Evolutionary conservation across 176 grass and related monocot species (phyloP).

Genomic region (Chrysopogon serrulatus): DNA sequence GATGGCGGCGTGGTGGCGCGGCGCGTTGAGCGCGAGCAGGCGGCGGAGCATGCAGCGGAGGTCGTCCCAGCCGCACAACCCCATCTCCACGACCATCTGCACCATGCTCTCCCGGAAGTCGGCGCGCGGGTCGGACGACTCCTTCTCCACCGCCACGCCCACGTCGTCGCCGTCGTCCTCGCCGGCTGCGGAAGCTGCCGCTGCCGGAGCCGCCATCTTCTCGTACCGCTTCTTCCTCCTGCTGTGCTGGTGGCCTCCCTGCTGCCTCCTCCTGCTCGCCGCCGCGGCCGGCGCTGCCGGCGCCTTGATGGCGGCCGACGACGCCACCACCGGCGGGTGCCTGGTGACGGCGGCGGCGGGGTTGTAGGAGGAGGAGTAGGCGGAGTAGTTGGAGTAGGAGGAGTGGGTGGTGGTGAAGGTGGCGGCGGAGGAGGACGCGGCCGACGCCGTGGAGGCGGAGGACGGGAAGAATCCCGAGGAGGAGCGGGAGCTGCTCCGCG

Average conservation of each 20-base stretch:
- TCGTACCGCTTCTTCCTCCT: slow-evolving; percentile 14
- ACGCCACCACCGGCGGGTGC: background rate
- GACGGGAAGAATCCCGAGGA: slow-evolving; percentile 22
- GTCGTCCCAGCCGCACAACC: slow-evolving; percentile 75
- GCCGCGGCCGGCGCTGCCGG: background rate
- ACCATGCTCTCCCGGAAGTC: too few species aligned
- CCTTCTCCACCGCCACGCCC: slow-evolving; percentile 77
- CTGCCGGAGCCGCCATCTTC: background rate
- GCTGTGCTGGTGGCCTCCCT: too few species aligned
- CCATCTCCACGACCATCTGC: too few species aligned
- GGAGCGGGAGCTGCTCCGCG: slow-evolving; percentile 3
- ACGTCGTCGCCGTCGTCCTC: background rate
- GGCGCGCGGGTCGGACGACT: too few species aligned
- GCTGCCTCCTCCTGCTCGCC: background rate
- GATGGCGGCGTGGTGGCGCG: slow-evolving; percentile 86
- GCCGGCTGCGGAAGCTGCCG: background rate
- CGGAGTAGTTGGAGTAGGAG: slow-evolving; percentile 7
- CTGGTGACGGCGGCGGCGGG: background rate
- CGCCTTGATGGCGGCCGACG: background rate
- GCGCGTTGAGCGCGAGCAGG: slow-evolving; percentile 88
- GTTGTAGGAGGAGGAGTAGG: slow-evolving; percentile 7
- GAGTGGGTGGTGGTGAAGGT: slow-evolving; percentile 24
- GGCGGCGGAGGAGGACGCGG: background rate
- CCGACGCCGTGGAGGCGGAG: slow-evolving; percentile 34
- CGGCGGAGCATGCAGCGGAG: slow-evolving; percentile 75